Evolutionary conservation across 306 rosid genomes (phyloP), one percentile per base, ranked within the genome.

Genomic region (Abrus precatorius): DNA sequence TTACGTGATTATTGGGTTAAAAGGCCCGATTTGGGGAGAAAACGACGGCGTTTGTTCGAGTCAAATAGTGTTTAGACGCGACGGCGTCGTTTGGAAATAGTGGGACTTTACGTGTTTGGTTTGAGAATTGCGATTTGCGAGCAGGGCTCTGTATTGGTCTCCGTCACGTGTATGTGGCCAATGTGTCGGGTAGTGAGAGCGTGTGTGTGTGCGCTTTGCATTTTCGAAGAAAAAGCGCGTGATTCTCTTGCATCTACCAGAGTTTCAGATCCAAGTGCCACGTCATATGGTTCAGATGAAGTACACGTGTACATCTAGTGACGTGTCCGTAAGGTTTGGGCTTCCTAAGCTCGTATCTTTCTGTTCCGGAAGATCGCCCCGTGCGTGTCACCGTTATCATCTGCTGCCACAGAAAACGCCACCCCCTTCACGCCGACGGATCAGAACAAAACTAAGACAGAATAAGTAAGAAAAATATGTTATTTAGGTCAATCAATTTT

Each of bases 251-350:
- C 41, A 43, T 43, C 13, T 45, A 36, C 87, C 48, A 43, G 83
- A 28, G 11, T 69, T 43, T 63, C 72, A 77, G 54, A 36, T 52
- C 29, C 32, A 57, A 54, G 8, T 33, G 86, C 85, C 94, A 90
- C 91, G 90, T 85, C 86, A 76, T 80, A 1, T 9, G 14, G 44
- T 55, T 6, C 41, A 38, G 87, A 61, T 72, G 57, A 79, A 53
- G 74, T 4, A 80, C 82, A 76, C 9, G 74, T 54, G 65, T 69
- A 0, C 10, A 2, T 61, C 11, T 0, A 29, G 60, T 84, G 79
- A 80, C 87, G 87, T 75, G 87, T 80, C 83, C 60, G 54, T 64
- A 36, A 75, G 0, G 12, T 43, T 45, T 45, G 6, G 57, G 29
- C 50, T 61, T 48, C 73, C 59, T 36, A 64, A 20, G 20, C 20